Evolutionary conservation across 495 filamentous ascomycete genomes (phyloP).

Genomic region (Penicillium flavigenum): DNA sequence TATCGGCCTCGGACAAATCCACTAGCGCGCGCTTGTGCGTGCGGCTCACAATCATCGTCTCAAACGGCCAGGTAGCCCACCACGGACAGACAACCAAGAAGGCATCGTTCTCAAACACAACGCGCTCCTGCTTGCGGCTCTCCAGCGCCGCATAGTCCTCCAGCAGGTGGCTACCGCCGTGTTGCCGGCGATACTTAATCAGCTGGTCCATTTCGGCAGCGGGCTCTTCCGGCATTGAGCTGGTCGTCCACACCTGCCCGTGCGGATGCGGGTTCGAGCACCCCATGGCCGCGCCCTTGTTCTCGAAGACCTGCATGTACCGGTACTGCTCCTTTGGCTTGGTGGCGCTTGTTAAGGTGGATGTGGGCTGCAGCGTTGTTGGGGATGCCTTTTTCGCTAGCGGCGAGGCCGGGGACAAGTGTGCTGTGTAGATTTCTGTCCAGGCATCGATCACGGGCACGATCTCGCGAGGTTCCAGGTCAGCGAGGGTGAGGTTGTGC

Average conservation of each 20-base stretch:
- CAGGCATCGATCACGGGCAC: constrained; percentile 78
- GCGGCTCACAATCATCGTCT: constrained; percentile 86
- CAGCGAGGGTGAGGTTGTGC: constrained; percentile 90
- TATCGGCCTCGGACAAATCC: constrained; percentile 70
- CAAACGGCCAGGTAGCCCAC: constrained; percentile 98
- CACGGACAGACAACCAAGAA: constrained; percentile 90
- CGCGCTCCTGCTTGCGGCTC: constrained; percentile 73
- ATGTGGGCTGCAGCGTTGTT: constrained; percentile 48
- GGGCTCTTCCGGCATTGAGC: constrained; percentile 83
- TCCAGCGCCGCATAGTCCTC: constrained; percentile 86
- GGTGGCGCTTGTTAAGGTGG: constrained; percentile 43
- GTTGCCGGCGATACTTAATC: constrained; percentile 68
- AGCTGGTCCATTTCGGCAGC: constrained; percentile 73
- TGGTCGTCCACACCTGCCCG: constrained; percentile 95
- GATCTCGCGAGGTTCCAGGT: constrained; percentile 68
- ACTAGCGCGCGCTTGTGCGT: constrained; percentile 77
- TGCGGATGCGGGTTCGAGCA: constrained; percentile 99
- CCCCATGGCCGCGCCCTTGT: constrained; percentile 97
- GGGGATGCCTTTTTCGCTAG: constrained; percentile 52
- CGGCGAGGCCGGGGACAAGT: constrained; percentile 71
- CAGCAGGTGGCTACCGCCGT: constrained; percentile 71
- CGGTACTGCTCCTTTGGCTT: constrained; percentile 75
- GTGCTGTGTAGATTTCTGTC: constrained; percentile 82
- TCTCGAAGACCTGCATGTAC: constrained; percentile 99
- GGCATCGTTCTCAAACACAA: constrained; percentile 79